Evolutionary conservation across 192 early-diverging fungal genomes (phyloP), one percentile per base, ranked within the genome.

Genomic region (Anaeromyces robustus): DNA sequence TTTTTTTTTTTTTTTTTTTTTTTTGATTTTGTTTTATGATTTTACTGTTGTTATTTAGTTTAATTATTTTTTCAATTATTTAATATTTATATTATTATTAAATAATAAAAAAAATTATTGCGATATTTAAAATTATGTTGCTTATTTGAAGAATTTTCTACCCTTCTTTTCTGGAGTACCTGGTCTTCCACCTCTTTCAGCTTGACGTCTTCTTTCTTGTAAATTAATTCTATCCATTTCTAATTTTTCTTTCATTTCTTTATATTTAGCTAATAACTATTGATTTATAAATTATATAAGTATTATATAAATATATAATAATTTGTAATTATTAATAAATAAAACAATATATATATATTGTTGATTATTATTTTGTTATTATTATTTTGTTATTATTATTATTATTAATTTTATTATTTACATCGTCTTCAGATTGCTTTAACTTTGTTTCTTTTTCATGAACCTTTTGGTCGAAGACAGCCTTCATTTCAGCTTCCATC

Each of bases 401-500:
- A n/a, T n/a, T n/a, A n/a, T n/a, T n/a, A n/a, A n/a, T n/a, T n/a
- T n/a, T n/a, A n/a, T n/a, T 77, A 78, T 81, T 82, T 80, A 89
- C 88, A 81, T 91, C 97, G 81, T 97, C 96, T 86, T 99, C 97
- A 68, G 92, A 93, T 85, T 96, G 95, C 89, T 97, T 99, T 81
- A 99, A 89, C 88, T 98, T 98, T 82, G 95, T 87, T 85, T 99
- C 96, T 88, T 98, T 98, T 87, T 99, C 97, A 80, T 96, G 94
- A 5, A 99, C 97, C 91, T 99, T 98, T 80, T 95, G 94, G 87
- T 96, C 94, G 93, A 99, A 99, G 77, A 99, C 97, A 77, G 92
- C 89, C 86, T 96, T 96, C 97, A 99, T 99, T 86, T 99, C 97
- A 31, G 92, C 90, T 85, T 99, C 96, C 97, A 99, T 98, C 90